Conservation (phyloP, 441 rosid genomes). For the Pelargonium myrrhifolium region DNA sequence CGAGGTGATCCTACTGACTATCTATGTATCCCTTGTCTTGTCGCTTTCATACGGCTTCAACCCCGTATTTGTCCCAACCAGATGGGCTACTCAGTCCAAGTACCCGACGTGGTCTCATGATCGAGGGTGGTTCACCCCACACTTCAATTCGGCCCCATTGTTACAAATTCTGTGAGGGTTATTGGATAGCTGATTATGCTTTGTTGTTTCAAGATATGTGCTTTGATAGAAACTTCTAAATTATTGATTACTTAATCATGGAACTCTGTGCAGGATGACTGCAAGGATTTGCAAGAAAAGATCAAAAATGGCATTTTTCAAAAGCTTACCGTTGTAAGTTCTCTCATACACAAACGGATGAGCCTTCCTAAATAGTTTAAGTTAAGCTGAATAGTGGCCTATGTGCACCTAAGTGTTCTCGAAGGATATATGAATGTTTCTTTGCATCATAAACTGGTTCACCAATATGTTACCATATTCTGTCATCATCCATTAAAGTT, state of each 20-base stretch:
- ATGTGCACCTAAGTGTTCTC: too few relatives aligned
- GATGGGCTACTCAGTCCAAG: too few relatives aligned
- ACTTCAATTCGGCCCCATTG: too few relatives aligned
- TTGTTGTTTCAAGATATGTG: neutral
- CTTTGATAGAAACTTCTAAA: neutral
- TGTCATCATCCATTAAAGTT: neutral
- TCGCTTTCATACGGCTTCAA: too few relatives aligned
- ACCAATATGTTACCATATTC: neutral
- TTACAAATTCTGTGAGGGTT: too few relatives aligned
- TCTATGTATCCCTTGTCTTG: too few relatives aligned
- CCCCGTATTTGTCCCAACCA: too few relatives aligned
- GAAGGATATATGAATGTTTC: neutral
- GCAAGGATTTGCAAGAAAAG: conserved; percentile 31
- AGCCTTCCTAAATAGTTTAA: neutral
- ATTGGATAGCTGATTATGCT: neutral
- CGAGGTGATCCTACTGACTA: too few relatives aligned
- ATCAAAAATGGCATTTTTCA: conserved; percentile 29
- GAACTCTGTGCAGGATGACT: conserved; percentile 37
- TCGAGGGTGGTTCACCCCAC: too few relatives aligned
- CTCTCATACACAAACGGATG: neutral
- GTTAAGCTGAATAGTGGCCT: neutral
- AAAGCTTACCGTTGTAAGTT: conserved; percentile 39
- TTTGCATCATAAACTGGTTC: neutral
- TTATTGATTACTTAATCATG: neutral
- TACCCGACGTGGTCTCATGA: too few relatives aligned